These are phyloP conservation scores for Onygena corvina DNA, from an alignment of 2,329 filamentous ascomycete species.

Conservation along the genomic window DNA sequence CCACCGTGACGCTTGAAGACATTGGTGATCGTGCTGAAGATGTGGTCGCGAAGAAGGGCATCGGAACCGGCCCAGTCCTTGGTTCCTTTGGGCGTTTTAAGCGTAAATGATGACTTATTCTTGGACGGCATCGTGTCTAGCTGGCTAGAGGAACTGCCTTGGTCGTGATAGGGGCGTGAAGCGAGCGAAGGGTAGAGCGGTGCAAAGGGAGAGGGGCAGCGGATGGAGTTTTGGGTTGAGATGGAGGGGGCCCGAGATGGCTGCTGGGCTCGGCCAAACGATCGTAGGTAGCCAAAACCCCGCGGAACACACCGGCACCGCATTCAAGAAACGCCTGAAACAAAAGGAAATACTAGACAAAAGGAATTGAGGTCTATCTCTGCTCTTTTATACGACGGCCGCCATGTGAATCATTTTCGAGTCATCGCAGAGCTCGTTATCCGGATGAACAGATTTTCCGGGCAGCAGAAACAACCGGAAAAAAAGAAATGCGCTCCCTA, in stretches of 20 bases:
- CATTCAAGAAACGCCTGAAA: not conserved
- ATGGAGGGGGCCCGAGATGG: constrained; percentile 9
- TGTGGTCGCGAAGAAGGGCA: constrained; percentile 68
- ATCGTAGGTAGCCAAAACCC: not conserved
- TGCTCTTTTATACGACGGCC: not conserved
- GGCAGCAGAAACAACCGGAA: not conserved
- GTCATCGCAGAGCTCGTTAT: not conserved
- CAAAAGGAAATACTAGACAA: not conserved
- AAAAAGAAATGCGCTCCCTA: not conserved
- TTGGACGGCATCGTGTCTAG: constrained; percentile 19
- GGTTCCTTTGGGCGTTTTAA: constrained; percentile 86
- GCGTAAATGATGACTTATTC: constrained; percentile 44
- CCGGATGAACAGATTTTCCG: not conserved
- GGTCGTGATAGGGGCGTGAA: constrained; percentile 6
- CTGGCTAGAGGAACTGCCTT: not conserved
- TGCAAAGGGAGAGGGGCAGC: constrained; percentile 2
- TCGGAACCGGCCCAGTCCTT: constrained; percentile 73
- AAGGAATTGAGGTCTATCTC: not conserved
- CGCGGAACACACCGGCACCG: not conserved
- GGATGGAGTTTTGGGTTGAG: constrained; percentile 5
- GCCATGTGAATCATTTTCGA: not conserved
- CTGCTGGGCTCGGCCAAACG: constrained; percentile 14
- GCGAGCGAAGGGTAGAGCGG: not conserved
- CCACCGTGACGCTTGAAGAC: constrained; percentile 78
- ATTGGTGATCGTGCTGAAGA: constrained; percentile 61